phyloP scores from a whole-genome alignment of 805 yeast genomes.

The Saccharomycopsis lassenensis region DNA sequence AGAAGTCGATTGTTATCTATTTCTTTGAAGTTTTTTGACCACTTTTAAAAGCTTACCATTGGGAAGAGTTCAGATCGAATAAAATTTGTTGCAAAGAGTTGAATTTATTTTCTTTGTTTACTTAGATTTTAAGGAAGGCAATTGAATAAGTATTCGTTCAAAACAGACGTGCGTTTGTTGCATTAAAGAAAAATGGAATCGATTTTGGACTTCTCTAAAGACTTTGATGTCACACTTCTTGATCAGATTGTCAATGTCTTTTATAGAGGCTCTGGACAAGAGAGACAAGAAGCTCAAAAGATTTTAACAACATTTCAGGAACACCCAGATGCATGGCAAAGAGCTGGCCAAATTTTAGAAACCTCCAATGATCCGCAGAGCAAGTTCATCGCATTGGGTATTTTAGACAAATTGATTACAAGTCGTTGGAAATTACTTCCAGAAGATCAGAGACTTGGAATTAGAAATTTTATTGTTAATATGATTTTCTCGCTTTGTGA shows the following conservation, averaged over 20 bases:
- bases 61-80: neutral
- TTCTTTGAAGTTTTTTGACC: neutral
- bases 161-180: too few relatives aligned
- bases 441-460: constrained; percentile 79
- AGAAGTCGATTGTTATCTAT: neutral
- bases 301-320: constrained; percentile 77
- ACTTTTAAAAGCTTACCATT: neutral
- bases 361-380: constrained; percentile 71
- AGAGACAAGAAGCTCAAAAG: constrained; percentile 53
- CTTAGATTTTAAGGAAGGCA: neutral
- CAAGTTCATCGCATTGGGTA: constrained; percentile 84
- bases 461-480: constrained; percentile 84
- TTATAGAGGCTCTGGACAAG: constrained; percentile 66
- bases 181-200: constrained; percentile 51
- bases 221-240: constrained; percentile 65
- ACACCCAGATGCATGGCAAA: constrained; percentile 92
- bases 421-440: constrained; percentile 93
- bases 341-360: constrained; percentile 82
- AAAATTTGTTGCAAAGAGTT: neutral
- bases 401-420: constrained; percentile 79
- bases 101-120: neutral
- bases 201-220: constrained; percentile 76
- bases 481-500: constrained; percentile 91
- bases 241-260: constrained; percentile 82
- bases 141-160: neutral